phyloP scores from a whole-genome alignment of 352 stramenopile species.

The Phytophthora boehmeriae region DNA sequence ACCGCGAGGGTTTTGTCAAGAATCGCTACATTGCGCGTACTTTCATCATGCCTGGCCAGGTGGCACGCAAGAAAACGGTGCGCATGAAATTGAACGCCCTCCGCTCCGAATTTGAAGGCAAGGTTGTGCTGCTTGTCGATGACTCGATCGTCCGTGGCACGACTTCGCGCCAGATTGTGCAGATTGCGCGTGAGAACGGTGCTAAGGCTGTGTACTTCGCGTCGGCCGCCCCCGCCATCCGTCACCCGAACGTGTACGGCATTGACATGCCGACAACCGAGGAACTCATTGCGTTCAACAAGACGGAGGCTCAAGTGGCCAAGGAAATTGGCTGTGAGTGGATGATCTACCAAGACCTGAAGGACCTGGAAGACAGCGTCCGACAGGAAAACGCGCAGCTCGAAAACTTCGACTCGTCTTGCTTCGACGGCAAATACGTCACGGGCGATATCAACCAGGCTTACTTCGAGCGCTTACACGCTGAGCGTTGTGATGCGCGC shows the following conservation, averaged over 20 bases:
- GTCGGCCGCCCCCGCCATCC: constrained; percentile 96
- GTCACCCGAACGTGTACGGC: constrained; percentile 99
- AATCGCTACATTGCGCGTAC: constrained; percentile 99
- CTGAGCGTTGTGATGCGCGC: constrained; percentile 78
- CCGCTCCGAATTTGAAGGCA: constrained; percentile 89
- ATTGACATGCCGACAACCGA: constrained; percentile 99
- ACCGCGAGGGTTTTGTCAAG: constrained; percentile 99
- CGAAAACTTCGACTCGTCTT: constrained; percentile 94
- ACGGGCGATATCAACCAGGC: constrained; percentile 91
- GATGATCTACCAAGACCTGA: constrained; percentile 94
- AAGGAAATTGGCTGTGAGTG: constrained; percentile 95
- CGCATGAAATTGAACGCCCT: constrained; percentile 99
- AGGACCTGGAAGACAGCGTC: constrained; percentile 92
- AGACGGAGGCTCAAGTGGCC: constrained; percentile 94
- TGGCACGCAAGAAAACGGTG: constrained; percentile 95
- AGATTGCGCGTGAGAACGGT: constrained; percentile 98
- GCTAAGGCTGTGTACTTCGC: constrained; percentile 97
- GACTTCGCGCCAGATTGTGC: constrained; percentile 97
- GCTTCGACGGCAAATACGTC: constrained; percentile 97
- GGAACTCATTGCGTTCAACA: constrained; percentile 97
- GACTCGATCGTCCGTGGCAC: constrained; percentile 99
- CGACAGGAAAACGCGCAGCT: constrained; percentile 76
- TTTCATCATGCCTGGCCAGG: constrained; percentile 99
- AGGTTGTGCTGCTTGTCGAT: constrained; percentile 98
- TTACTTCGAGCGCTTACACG: constrained; percentile 85